Evolutionary conservation across 2,329 filamentous ascomycete species (phyloP).

Genomic region (Xylaria sp.): DNA sequence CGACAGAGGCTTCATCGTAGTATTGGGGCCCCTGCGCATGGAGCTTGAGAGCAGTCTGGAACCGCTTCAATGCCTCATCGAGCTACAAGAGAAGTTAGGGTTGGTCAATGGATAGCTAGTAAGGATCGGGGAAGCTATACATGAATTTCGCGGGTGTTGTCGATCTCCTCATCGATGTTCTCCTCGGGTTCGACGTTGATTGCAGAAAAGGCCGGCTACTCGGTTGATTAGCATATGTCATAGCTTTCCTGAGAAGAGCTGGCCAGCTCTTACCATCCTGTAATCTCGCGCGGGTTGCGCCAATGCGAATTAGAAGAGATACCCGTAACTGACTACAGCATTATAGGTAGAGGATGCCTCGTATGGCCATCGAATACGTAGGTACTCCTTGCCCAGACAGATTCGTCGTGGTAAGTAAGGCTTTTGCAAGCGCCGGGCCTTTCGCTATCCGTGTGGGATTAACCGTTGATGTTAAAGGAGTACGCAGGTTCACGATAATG

Average conservation of each 20-base stretch:
- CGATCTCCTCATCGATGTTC: slow-evolving; percentile 85
- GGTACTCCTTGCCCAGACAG: too few relatives aligned
- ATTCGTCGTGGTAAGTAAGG: too few relatives aligned
- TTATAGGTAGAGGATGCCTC: too few relatives aligned
- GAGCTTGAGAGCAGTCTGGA: slow-evolving; percentile 86
- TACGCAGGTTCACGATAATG: neutral
- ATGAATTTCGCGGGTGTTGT: slow-evolving; percentile 93
- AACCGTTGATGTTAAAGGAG: too few relatives aligned
- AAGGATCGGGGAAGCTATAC: slow-evolving; percentile 40
- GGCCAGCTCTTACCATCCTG: slow-evolving; percentile 17
- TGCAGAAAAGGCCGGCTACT: slow-evolving; percentile 74
- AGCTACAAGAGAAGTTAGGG: slow-evolving; percentile 60
- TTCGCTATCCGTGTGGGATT: neutral
- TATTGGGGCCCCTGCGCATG: slow-evolving; percentile 83
- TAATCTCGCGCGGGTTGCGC: slow-evolving; percentile 11
- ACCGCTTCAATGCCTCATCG: slow-evolving; percentile 93
- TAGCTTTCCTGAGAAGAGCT: neutral
- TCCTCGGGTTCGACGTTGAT: slow-evolving; percentile 95
- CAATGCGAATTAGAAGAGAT: neutral
- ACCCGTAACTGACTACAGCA: neutral
- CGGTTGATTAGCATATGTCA: slow-evolving; percentile 2
- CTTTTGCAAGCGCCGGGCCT: too few relatives aligned
- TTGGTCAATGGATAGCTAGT: neutral
- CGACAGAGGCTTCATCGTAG: slow-evolving; percentile 75
- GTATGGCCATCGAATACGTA: neutral